Evolutionary conservation across 2,329 filamentous ascomycete genomes (phyloP), one percentile per base, ranked within the genome.

Genomic region (Rasamsonia emersonii): DNA sequence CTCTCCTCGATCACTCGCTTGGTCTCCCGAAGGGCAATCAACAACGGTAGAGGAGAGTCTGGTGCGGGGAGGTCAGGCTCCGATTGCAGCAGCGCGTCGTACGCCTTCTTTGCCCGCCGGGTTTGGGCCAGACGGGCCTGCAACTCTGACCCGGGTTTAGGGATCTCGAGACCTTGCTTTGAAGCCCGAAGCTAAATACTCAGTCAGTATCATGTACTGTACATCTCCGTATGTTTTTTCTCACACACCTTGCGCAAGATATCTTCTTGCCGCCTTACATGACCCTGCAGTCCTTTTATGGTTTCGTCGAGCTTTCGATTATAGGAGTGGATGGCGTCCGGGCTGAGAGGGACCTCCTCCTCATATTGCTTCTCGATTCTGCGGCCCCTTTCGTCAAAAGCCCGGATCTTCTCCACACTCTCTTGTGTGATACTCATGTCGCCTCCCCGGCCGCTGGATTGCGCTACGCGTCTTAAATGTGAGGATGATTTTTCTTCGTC

Each of bases 1-100:
- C 77, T 80, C 43, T 84, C 77, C 37, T 68, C 56, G 29, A 82
- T 71, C 10, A 76, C 77, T 35, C 71, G 67, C 36, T 79, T 70
- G 3, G 79, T 77, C 45, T 73, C 76, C 31, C 80, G 76, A 33
- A 86, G 59, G 4, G 84, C 82, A 24, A 91, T 53, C 4, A 93
- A 64, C 5, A 78, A 75, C 3, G 83, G 82, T 5, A 91, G 58
- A 4, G 79, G 67, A 13, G 84, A 89, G 30, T 71, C 73, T 7
- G 74, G 62, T 15, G 69, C 65, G 3, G 84, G 83, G 14, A 89
- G 61, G 44, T 76, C 75, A 6, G 80, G 78, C 31, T 77, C 69
- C 9, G 70, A 67, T 25, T 71, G 62, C 9, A 75, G 70, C 28
- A 86, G 62, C 10, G 71, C 68, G 32, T 75, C 70, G 46, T 86